Base-by-base conservation (phyloP, 495 filamentous ascomycete species). In the Trichocladium uniseriatum region DNA sequence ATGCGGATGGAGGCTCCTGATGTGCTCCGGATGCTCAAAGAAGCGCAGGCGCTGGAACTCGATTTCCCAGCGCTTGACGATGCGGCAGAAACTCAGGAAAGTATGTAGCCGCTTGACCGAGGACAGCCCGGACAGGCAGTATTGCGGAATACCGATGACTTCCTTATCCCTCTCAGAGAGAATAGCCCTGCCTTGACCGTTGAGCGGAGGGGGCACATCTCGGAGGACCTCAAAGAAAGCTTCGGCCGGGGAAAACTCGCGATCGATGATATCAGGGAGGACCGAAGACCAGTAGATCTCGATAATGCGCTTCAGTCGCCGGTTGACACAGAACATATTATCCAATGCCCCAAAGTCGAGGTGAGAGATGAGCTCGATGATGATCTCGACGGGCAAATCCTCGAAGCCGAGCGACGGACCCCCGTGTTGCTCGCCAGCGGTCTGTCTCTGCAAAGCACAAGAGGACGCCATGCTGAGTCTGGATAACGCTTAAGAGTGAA, bases 21-120 rank as follows among this genome's bases (percentile, higher is more conserved):
- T 77, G 42, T 77, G 66, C 46, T 76, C 71, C 28, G 71, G 83
- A 38, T 78, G 66, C 8, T 71, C 53, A 27, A 72, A 72, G 80
- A 86, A 90, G 49, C 80, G 79, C 52, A 84, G 75, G 43, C 79
- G 69, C 4, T 84, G 84, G 61, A 85, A 91, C 24, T 86, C 70
- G 8, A 69, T 63, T 55, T 79, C 76, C 83, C 83, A 88, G 49
- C 72, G 70, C 53, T 73, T 71, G 29, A 84, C 78, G 3, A 79
- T 64, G 18, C 68, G 65, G 32, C 84, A 85, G 6, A 79, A 67
- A 15, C 64, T 58, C 9, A 85, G 58, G 44, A 86, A 63, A 6
- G 38, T 1, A 0, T 34, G 36, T 14, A 57, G 11, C 11, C 34
- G 43, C 31, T 38, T 42, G n/a, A 10, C 16, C 36, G 36, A 16